Percentiles rank a stretch among this genome's conserved stretches.
phyloP scores from a whole-genome alignment of 805 yeast genomes.

The Yamadazyma kitorensis region DNA sequence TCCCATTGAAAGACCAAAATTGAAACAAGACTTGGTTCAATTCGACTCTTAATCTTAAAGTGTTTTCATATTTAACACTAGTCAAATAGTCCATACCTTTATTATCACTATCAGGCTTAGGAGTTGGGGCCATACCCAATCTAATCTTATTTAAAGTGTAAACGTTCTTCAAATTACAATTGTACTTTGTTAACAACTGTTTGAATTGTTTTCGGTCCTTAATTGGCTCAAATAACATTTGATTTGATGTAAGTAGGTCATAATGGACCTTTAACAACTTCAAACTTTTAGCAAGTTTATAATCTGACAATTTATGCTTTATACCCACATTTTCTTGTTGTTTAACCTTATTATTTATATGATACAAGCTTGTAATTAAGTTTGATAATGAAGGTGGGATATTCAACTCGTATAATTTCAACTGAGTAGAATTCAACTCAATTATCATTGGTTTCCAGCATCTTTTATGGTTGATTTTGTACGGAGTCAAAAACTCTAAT shows the following conservation, averaged over 20 bases:
- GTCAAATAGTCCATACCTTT: no score
- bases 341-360: conserved; percentile 7
- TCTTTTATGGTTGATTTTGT: conserved; percentile 22
- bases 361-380: conserved; percentile 31
- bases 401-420: conserved; percentile 27
- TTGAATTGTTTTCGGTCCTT: conserved; percentile 17
- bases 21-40: conserved; percentile 36
- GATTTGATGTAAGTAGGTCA: conserved; percentile 23
- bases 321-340: conserved; percentile 8
- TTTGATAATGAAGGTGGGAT: conserved; percentile 19
- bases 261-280: conserved; percentile 18
- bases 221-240: conserved; percentile 39
- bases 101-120: conserved; percentile 23
- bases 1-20: conserved; percentile 40
- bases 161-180: conserved; percentile 22
- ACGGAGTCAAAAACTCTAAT: conserved; percentile 38
- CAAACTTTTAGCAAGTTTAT: conserved; percentile 17
- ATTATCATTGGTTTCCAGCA: conserved; percentile 36
- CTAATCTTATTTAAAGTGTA: conserved; percentile 30
- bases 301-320: conserved; percentile 15
- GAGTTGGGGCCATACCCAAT: conserved; percentile 38
- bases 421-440: conserved; percentile 40
- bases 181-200: conserved; percentile 9
- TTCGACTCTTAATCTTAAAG: conserved; percentile 37
- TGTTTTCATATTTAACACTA: conserved; percentile 29